Percentiles rank a stretch among this genome's conserved stretches.
Conservation (phyloP, 2,329 filamentous ascomycete species). For the Cercospora brassicicola region DNA sequence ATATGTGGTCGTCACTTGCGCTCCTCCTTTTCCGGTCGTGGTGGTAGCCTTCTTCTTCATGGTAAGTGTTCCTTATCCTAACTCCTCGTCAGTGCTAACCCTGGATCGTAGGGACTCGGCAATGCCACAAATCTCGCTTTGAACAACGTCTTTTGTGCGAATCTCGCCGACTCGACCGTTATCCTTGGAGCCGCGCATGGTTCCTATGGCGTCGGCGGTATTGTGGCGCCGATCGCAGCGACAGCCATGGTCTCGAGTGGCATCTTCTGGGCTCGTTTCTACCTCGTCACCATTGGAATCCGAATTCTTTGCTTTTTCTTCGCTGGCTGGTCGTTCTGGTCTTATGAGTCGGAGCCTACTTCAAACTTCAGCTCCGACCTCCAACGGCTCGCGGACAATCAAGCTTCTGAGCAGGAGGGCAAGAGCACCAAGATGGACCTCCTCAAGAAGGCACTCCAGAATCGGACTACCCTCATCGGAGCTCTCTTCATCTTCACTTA, state of each 20-base stretch:
- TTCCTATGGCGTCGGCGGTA: constrained; percentile 54
- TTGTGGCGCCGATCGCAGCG: constrained; percentile 69
- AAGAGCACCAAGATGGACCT: constrained; percentile 53
- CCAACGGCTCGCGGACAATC: constrained; percentile 46
- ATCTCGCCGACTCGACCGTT: constrained; percentile 53
- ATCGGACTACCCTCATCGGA: constrained; percentile 66
- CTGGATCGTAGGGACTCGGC: constrained; percentile 46
- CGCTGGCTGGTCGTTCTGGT: constrained; percentile 67
- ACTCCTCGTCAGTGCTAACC: neutral
- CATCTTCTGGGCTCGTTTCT: constrained; percentile 69
- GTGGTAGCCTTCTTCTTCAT: constrained; percentile 63
- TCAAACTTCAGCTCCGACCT: constrained; percentile 47
- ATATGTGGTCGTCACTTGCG: constrained; percentile 65
- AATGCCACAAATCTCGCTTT: constrained; percentile 54
- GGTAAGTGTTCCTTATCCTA: neutral
- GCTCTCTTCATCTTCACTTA: constrained; percentile 83
- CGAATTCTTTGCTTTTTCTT: constrained; percentile 58
- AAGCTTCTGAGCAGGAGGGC: constrained; percentile 39
- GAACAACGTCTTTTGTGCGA: constrained; percentile 59
- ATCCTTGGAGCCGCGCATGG: constrained; percentile 66
- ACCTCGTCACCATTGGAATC: constrained; percentile 64
- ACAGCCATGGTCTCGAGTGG: constrained; percentile 67
- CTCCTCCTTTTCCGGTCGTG: constrained; percentile 69
- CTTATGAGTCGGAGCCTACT: constrained; percentile 64
- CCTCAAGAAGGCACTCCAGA: constrained; percentile 53